Base-by-base conservation (phyloP, 768 basidiomycete species). In the Symmetrospora coprosmae region DNA sequence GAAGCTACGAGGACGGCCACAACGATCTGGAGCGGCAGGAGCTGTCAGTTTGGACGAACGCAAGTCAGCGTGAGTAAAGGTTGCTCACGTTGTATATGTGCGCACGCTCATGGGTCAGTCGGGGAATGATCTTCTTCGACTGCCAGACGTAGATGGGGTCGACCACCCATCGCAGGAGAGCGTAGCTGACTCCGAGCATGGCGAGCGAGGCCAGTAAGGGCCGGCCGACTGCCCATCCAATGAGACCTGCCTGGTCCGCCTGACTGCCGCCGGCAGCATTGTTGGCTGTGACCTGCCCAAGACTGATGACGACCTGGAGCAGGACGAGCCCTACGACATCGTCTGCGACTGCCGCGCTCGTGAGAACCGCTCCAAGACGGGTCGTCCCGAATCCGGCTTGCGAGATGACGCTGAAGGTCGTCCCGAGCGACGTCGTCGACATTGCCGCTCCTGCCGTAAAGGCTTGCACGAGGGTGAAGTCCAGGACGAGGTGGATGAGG, bases 401-500 rank as follows among this genome's bases (percentile, higher is more conserved):
- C 9, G 64, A 75, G 28, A 84, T 73, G 14, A 83, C 75, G 16
- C 78, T 75, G n/a, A 84, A 75, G 0, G 81, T 82, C 28, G 83
- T 85, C 0, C 82, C 83, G 1, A 84, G 75, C 0, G 80, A 81
- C 0, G 82, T 84, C 0, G 80, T 79, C 17, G 78, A 79, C 0
- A 83, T 73, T 0, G 82, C 77, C 1, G 81, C 80, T 0, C 82
- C 82, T 0, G 80, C 80, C 0, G 79, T 76, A 67, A 85, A 84
- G 2, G 78, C 73, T 28, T 70, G 64, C 5, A 81, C 66, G 1
- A 80, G 72, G 2, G 77, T 69, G 59, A 80, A 73, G 0, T 77
- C 77, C 1, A 79, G 67, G 0, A 72, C 77, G 39, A 83, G 75
- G 3, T 80, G 81, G 1, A 80, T 60, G 43, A 73, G 68, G 41